Evolutionary conservation across 2,329 filamentous ascomycete genomes (phyloP), one percentile per base, ranked within the genome.

Genomic region (Neurospora sp.): DNA sequence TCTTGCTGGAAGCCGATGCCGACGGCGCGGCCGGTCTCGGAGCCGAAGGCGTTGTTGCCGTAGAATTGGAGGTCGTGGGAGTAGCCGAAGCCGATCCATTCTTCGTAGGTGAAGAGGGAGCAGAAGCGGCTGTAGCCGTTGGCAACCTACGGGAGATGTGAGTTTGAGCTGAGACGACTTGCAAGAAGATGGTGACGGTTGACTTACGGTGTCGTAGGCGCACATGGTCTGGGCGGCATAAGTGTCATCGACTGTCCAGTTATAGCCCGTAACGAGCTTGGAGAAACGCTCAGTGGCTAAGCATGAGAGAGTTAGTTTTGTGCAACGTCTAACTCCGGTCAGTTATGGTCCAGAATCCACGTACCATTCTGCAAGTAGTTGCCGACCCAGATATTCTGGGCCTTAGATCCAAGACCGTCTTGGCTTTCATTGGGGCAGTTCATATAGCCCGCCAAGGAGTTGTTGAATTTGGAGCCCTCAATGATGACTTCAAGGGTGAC

Each of bases 51-150:
- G 68, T 84, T 85, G 71, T 84, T 84, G 8, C 87, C 89, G 11
- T 87, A 83, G 75, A 92, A 93, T 39, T 77, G 79, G 42, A 93
- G 82, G 73, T 93, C 91, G 70, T 90, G 82, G 3, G 86, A 86
- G 79, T 94, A 94, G 70, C 89, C 89, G 76, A 90, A 93, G 46
- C 84, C 87, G 67, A 87, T 80, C 91, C 91, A 94, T 77, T 94
- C 91, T 23, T 89, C 83, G 73, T 90, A 92, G 0, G 88, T 93
- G 77, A 93, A 94, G 4, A 94, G 83, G 33, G 87, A 82, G 76
- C 91, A 94, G 81, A 92, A 94, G 10, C 84, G 84, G 74, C 89
- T 92, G 81, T 89, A 93, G 28, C 91, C 91, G 71, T 91, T 89
- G 1, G 90, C 88, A n/a, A 92, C 86, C 80, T 82, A 28, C 5